Evolutionary conservation across 768 basidiomycete species (phyloP), one percentile per base, ranked within the genome.

Genomic region (Dentipellis sp.): DNA sequence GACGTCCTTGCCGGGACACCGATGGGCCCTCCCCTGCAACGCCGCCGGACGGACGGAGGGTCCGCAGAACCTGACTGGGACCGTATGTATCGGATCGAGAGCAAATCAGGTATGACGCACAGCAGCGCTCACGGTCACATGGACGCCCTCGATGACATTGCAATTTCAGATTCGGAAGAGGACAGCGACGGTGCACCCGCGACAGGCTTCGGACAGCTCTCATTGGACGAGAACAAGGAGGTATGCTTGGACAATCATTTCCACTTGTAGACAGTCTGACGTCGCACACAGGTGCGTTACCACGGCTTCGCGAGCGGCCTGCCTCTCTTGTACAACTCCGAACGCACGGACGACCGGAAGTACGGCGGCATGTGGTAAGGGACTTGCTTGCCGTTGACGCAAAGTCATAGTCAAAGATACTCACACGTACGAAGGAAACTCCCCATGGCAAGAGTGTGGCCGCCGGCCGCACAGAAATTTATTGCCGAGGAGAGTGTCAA

Each of bases 241-340:
- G 88, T 86, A 60, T 10, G 65, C 49, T 16, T 5, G 14, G 19
- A 23, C n/a, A 45, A 9, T 4, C 9, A 6, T 29, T 50, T 9
- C 58, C 59, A 4, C 59, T 75, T 50, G 67, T 68, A 53, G 66
- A 71, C 54, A 64, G 58, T 55, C 36, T 50, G 29, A n/a, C 37
- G 50, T 55, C 9, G 11, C 8, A 29, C 22, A 11, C 65, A 94
- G 83, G 79, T 94, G 47, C 85, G 92, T 56, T 94, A 85, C 65
- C 93, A 94, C 57, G 88, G 91, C 12, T 78, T 82, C 69, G 74
- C 80, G 2, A 86, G 86, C 61, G 91, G 91, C 8, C 72, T 93
- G 23, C 84, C 89, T 59, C 72, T 92, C 35, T 75, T 92, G n/a
- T 80, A 79, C 16, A 74, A 78, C 54, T 83, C 77, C 55, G 77